phyloP scores from a whole-genome alignment of 139 green algal genomes.

The Eudorina sp. region DNA sequence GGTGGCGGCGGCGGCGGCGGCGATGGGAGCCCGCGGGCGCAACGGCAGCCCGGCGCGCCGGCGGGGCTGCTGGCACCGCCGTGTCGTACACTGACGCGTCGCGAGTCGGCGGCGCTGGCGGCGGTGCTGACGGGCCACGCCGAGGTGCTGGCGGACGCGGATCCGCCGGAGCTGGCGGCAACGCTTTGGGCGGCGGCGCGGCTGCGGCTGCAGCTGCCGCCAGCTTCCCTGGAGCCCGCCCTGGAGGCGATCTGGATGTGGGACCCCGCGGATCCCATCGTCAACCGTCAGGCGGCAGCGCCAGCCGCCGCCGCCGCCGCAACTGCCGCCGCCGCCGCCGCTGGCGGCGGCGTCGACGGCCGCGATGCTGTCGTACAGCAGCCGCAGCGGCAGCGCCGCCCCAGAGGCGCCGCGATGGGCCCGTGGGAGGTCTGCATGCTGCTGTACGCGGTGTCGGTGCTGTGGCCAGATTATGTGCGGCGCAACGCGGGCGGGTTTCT shows the following conservation, averaged over 20 bases:
- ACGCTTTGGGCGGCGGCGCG: constrained; percentile 12
- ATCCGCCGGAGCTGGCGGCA: constrained; percentile 17
- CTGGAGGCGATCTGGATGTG: constrained; percentile 50
- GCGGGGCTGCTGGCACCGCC: background rate
- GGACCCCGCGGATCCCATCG: constrained; percentile 33
- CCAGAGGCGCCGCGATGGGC: constrained; percentile 30
- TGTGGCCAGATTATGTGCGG: constrained; percentile 18
- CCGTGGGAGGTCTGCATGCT: constrained; percentile 28
- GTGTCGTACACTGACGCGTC: background rate
- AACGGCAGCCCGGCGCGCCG: background rate
- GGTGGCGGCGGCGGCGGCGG: too few species aligned
- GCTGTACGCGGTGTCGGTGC: constrained; percentile 47
- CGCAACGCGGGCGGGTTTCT: constrained; percentile 29
- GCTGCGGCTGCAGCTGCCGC: constrained; percentile 28
- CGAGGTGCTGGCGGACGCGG: constrained; percentile 42
- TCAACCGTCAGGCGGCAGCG: background rate
- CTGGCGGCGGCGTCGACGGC: background rate
- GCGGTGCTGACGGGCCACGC: background rate
- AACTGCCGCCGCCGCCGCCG: background rate
- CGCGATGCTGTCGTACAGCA: too few species aligned
- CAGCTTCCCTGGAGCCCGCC: background rate
- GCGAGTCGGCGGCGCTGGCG: background rate
- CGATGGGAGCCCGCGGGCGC: background rate
- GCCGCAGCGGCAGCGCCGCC: too few species aligned
- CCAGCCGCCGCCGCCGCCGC: too few species aligned